Base-by-base conservation (phyloP, 495 filamentous ascomycete genomes). In the Penicillium soppii region DNA sequence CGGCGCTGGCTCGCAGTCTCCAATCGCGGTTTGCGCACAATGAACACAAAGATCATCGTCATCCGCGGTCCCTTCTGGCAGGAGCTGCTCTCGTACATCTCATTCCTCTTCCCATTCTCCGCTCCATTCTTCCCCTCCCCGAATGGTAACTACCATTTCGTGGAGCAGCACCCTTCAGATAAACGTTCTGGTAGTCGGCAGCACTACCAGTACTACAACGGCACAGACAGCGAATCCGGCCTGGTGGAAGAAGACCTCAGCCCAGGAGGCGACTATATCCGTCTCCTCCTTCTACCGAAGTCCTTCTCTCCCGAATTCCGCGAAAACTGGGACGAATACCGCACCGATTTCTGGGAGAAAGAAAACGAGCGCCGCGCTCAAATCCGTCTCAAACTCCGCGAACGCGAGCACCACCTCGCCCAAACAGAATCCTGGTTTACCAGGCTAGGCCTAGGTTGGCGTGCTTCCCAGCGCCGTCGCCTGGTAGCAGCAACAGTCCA, bases 241-340 rank as follows among this genome's bases (percentile, higher is more conserved):
- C 56, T 75, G 2, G 65, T 75, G 8, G 83, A 85, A 53, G 95
- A 98, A 64, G 92, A 97, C 61, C 76, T 96, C 44, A 84, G 90
- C 4, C 83, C 87, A 0, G 91, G 92, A 7, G 94, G 94, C 5
- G 90, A 97, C 65, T 87, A 91, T 61, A 82, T 98, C 27, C 95
- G 94, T 61, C 80, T 98, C 19, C 75, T 98, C 16, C 77, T 98
- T 10, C 79, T 97, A 30, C 91, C 94, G 5, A 98, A 98, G 68
- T 89, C 91, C 0, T 98, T 98, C 57, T 92, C 90, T 9, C 86
- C 95, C 0, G 88, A 88, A 45, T 97, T 98, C 63, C 82, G 94
- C n/a, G 90, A 96, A 62, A 95, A 95, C 52, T 98, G 94, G 94
- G 94, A 98, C 59, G 67, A 91, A 4, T 98, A 92, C 67, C 80